phyloP scores from a whole-genome alignment of 2,329 filamentous ascomycete species.

The Xylariales sp. region DNA sequence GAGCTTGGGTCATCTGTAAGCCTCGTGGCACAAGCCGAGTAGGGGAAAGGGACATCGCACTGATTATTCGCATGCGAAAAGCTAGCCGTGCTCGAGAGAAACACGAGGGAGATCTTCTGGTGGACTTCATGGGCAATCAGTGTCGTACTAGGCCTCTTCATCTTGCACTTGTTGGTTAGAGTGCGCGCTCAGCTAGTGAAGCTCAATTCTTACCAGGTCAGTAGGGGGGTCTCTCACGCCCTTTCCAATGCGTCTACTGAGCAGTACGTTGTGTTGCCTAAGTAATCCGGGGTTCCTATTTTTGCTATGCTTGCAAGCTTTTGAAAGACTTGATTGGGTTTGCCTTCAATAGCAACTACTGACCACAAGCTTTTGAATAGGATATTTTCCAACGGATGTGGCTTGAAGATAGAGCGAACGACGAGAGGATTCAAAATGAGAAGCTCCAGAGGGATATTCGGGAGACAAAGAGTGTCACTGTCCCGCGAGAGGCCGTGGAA shows the following conservation, averaged over 20 bases:
- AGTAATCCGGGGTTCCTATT: background rate
- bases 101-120: conserved; percentile 40
- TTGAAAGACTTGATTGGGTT: background rate
- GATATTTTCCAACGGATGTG: conserved; percentile 41
- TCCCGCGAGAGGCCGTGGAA: too few species aligned
- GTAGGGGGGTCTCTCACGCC: background rate
- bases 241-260: background rate
- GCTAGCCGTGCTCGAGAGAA: conserved; percentile 39
- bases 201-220: conserved; percentile 39
- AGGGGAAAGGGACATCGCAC: background rate
- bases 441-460: conserved; percentile 9
- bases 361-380: background rate
- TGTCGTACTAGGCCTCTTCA: conserved; percentile 41
- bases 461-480: background rate
- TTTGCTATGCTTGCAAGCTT: background rate
- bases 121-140: conserved; percentile 40
- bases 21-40: background rate
- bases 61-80: conserved; percentile 5
- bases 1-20: conserved; percentile 23
- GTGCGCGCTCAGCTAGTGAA: conserved; percentile 36
- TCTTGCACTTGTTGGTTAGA: conserved; percentile 35
- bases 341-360: background rate
- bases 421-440: conserved; percentile 24
- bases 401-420: conserved; percentile 38
- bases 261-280: background rate